Evolutionary conservation across 108 stramenopile species (phyloP).

Genomic region (Conticribra guillardii): DNA sequence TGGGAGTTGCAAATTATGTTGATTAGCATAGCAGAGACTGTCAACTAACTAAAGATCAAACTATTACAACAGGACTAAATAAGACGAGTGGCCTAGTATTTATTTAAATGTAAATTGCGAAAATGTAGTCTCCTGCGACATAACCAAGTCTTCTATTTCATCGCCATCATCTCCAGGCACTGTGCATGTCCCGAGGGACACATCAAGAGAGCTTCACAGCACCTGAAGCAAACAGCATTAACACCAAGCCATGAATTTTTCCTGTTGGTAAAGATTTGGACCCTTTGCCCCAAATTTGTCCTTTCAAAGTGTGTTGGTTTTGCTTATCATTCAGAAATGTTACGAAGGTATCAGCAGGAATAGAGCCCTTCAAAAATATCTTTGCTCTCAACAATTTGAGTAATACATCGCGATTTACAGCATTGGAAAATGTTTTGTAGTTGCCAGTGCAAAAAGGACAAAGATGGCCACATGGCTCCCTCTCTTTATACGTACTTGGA

Average conservation of each 20-base stretch:
- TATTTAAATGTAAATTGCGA: no score
- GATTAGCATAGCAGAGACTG: no score
- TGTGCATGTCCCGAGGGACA: no score
- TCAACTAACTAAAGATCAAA: no score
- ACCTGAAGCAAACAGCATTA: constrained; percentile 2
- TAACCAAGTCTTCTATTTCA: background rate
- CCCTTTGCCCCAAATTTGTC: constrained; percentile 1
- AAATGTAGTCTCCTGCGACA: no score
- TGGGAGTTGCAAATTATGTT: background rate
- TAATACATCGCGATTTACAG: background rate
- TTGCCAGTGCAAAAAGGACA: background rate
- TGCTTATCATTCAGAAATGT: background rate
- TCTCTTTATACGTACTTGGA: background rate
- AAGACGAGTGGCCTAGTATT: no score
- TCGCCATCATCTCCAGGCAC: background rate
- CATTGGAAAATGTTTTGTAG: background rate
- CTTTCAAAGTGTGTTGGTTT: background rate
- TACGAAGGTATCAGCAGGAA: background rate
- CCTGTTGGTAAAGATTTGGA: constrained; percentile 1
- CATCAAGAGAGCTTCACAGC: no score
- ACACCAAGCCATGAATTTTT: constrained; percentile 7
- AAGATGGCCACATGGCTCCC: background rate
- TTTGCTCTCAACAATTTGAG: background rate
- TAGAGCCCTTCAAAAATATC: background rate
- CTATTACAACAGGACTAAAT: no score